These are phyloP conservation scores for Tolypocladium amazonense DNA, from an alignment of 2,329 filamentous ascomycete species.

Conservation along the genomic window DNA sequence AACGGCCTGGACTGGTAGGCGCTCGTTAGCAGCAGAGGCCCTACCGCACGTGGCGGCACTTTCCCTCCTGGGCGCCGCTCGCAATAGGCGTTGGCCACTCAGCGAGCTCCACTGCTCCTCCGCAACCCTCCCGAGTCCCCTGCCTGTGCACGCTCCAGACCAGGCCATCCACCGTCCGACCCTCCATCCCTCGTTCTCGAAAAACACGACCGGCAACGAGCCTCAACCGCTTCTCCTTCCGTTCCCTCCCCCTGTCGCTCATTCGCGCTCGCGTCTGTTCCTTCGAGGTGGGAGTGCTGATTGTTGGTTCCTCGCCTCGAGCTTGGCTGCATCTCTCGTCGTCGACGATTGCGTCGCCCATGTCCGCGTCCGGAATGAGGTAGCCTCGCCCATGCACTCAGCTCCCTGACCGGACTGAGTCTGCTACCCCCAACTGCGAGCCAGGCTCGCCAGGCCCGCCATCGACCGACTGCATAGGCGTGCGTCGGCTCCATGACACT, in stretches of 20 bases:
- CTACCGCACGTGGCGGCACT: not conserved
- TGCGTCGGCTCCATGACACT: slow-evolving; percentile 22
- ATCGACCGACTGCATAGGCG: slow-evolving; percentile 10
- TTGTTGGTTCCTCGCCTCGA: not conserved
- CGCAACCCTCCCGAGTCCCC: slow-evolving; percentile 1
- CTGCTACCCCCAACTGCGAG: slow-evolving; percentile 10
- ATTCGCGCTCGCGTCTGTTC: not conserved
- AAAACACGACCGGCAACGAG: slow-evolving; percentile 3
- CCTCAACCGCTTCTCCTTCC: not conserved
- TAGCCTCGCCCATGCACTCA: slow-evolving; percentile 45
- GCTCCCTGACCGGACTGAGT: slow-evolving; percentile 49
- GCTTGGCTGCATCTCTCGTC: not conserved
- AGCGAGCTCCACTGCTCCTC: slow-evolving; percentile 5
- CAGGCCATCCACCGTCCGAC: not conserved
- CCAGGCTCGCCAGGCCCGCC: slow-evolving; percentile 13
- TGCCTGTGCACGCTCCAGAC: not conserved
- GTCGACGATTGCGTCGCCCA: slow-evolving; percentile 3
- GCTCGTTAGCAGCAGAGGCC: not conserved
- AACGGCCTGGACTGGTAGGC: not conserved
- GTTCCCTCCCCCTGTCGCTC: not conserved
- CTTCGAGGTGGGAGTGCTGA: not conserved
- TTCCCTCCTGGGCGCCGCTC: not conserved
- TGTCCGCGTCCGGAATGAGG: slow-evolving; percentile 39
- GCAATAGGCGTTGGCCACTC: slow-evolving; percentile 3
- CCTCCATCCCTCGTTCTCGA: not conserved